Conservation (phyloP, 345 rosid species). For the Salix udensis region DNA sequence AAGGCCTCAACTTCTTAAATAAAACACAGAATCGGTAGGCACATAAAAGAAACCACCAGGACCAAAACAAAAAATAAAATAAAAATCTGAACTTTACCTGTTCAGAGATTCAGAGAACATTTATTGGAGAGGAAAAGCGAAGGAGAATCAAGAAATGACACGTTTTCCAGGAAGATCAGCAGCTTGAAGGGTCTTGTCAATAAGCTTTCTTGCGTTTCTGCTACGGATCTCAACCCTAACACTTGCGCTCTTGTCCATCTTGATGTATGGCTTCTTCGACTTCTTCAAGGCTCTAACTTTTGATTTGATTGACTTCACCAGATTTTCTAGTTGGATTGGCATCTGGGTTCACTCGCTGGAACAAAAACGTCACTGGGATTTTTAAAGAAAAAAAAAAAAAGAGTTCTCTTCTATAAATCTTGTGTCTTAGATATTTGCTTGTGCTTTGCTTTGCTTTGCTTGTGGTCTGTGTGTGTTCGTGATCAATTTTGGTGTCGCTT, state of each 20-base stretch:
- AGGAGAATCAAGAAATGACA: constrained; percentile 31
- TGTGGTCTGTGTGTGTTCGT: not conserved
- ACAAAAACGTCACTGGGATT: not conserved
- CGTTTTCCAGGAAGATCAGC: constrained; percentile 80
- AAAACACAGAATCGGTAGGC: constrained; percentile 19
- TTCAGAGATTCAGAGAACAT: not conserved
- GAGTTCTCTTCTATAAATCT: not conserved
- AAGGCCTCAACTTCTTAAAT: not conserved
- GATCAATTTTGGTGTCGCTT: not conserved
- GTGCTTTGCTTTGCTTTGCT: too few species aligned
- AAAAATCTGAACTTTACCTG: not conserved
- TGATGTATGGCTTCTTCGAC: constrained; percentile 69
- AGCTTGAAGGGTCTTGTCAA: constrained; percentile 66
- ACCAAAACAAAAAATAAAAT: not conserved
- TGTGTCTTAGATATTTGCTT: not conserved
- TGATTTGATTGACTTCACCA: constrained; percentile 83
- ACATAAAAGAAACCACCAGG: not conserved
- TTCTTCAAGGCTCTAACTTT: constrained; percentile 59
- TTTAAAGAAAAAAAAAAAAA: not conserved
- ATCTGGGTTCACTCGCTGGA: constrained; percentile 11
- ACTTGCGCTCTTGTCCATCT: constrained; percentile 89
- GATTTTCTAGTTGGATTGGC: constrained; percentile 68
- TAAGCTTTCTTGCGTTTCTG: constrained; percentile 70
- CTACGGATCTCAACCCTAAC: constrained; percentile 95
- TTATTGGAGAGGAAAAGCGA: not conserved